A percentile compares a stretch with the other conserved stretches of the same genome.
Conservation (phyloP, 2,329 filamentous ascomycete genomes). For the Penicillium digitatum region DNA sequence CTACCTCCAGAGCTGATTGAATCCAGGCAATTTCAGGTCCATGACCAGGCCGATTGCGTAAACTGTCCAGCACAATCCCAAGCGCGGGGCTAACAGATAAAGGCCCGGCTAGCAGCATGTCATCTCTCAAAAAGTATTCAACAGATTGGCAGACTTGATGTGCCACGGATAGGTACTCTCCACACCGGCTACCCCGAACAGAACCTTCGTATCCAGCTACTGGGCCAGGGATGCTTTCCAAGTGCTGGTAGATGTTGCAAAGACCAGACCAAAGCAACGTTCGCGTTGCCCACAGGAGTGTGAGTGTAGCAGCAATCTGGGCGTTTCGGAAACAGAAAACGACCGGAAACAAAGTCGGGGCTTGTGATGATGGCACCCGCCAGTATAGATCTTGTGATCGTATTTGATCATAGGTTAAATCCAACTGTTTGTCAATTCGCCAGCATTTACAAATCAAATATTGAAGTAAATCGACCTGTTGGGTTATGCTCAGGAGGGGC, state of each 20-base stretch:
- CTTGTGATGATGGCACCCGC: background rate
- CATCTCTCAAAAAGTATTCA: conserved; percentile 30
- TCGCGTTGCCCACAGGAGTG: conserved; percentile 33
- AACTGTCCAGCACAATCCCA: conserved; percentile 7
- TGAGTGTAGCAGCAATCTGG: conserved; percentile 19
- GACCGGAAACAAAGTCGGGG: conserved; percentile 26
- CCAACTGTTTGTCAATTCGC: background rate
- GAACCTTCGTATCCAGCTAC: background rate
- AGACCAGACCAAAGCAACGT: conserved; percentile 36
- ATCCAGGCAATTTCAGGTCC: conserved; percentile 1
- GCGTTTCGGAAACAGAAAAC: conserved; percentile 30
- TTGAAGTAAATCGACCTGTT: background rate
- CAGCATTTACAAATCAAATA: background rate
- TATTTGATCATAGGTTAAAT: background rate
- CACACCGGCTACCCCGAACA: conserved; percentile 3
- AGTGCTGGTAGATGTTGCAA: conserved; percentile 29
- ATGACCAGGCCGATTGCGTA: background rate
- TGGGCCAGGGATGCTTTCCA: conserved; percentile 1
- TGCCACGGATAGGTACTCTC: conserved; percentile 24
- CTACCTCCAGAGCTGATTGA: background rate
- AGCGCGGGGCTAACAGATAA: conserved; percentile 9
- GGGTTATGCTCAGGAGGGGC: background rate
- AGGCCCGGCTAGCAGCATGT: conserved; percentile 16
- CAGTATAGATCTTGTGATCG: background rate
- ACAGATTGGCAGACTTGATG: conserved; percentile 36